Evolutionary conservation across 371 early-diverging fungal species (phyloP).

Genomic region (Apophysomyces sp.): DNA sequence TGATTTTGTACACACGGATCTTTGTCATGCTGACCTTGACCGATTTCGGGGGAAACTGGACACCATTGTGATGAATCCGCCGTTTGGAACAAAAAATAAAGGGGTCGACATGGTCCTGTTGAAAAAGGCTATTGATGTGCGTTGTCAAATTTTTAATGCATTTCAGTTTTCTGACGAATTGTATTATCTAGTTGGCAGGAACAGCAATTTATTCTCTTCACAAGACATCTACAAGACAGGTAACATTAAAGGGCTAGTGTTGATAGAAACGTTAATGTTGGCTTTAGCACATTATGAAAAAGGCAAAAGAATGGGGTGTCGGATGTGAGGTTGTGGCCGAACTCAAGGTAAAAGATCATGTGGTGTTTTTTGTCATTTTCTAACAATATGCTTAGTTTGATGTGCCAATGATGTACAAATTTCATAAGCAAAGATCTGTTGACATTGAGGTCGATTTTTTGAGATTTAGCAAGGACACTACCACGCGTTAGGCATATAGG

Average conservation of each 20-base stretch:
- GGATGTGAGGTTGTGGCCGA: constrained; percentile 75
- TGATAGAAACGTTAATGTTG: background rate
- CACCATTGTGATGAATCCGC: constrained; percentile 86
- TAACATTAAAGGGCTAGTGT: constrained; percentile 10
- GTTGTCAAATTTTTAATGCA: no score
- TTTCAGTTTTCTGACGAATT: no score
- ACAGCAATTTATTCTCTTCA: constrained; percentile 80
- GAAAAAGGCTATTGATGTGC: constrained; percentile 69
- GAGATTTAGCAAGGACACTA: constrained; percentile 53
- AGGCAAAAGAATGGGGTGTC: constrained; percentile 76
- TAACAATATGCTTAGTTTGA: constrained; percentile 55
- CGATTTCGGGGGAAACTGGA: constrained; percentile 60
- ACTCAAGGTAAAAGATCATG: constrained; percentile 46
- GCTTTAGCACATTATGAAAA: constrained; percentile 63
- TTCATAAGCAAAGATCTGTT: constrained; percentile 78
- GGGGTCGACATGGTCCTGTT: constrained; percentile 81
- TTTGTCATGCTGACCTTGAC: constrained; percentile 30
- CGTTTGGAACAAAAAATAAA: constrained; percentile 82
- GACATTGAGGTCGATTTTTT: constrained; percentile 80
- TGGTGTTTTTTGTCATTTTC: background rate
- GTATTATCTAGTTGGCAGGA: constrained; percentile 36
- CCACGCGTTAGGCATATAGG: background rate
- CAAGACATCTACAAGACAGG: constrained; percentile 80
- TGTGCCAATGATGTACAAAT: constrained; percentile 84
- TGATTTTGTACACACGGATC: constrained; percentile 59